Base-by-base conservation (phyloP, 768 basidiomycete species). In the Calocybe indica region DNA sequence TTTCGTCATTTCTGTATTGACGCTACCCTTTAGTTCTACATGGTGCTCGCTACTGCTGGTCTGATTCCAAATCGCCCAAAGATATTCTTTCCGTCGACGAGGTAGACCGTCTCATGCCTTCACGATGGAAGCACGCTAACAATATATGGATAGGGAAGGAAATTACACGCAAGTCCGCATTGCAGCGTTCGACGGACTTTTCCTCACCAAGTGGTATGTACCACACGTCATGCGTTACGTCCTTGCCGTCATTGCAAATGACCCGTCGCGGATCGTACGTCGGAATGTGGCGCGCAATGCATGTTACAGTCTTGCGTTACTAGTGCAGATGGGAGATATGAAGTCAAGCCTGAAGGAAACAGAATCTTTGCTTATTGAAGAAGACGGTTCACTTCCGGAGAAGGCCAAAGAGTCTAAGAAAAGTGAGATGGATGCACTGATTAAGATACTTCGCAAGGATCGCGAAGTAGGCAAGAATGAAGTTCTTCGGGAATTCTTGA, bases 171-270 rank as follows among this genome's bases (percentile, higher is more conserved):
- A 90, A 60, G 89, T 99, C 39, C 85, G 96, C 40, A 78, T 92
- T 39, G 84, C 89, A 4, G 95, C 96, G 3, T 96, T 99, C 56
- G 96, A 99, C 64, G 89, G 91, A 32, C 75, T 98, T 7, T 85
- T 95, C 73, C 68, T 92, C 62, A 86, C 86, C 48, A 85, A 92
- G 67, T 87, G 92, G 92, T 85, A 91, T 62, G 75, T 84, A 1
- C 83, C 83, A 33, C 78, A 81, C 58, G 82, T 94, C 56, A 88
- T 90, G 80, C 80, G 82, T 10, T 97, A 97, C 59, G 73, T 97
- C 53, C 75, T 95, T 42, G 79, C 89, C 7, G 86, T 96, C 48
- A 83, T 95, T 70, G 80, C 84, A 6, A 78, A 84, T 58, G 96
- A 99, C 60, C 74, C 86, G 7, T 97, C 91, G 2, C 81, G 87